phyloP scores from a whole-genome alignment of 129 eudicot species.

The Helianthus tuberosus region DNA sequence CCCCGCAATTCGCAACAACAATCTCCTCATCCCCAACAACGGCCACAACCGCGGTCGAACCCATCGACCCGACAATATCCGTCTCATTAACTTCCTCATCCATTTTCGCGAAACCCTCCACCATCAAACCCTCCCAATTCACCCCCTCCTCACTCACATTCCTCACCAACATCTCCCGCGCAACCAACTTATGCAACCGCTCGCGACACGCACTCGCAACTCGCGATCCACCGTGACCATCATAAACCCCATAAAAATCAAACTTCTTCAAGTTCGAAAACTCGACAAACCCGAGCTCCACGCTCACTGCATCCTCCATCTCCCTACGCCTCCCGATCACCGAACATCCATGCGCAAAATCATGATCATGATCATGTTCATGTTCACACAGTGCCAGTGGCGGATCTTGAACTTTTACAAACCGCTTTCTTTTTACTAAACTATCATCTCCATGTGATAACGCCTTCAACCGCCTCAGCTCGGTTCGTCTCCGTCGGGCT shows the following conservation, averaged over 20 bases:
- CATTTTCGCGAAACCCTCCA: slow-evolving; percentile 50
- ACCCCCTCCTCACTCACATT: not conserved
- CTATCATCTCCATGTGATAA: slow-evolving; percentile 17
- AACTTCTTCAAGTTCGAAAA: slow-evolving; percentile 5
- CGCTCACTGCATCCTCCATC: slow-evolving; percentile 70
- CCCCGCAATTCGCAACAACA: slow-evolving; percentile 80
- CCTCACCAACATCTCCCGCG: slow-evolving; percentile 32
- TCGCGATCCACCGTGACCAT: slow-evolving; percentile 65
- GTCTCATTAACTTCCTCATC: slow-evolving; percentile 45
- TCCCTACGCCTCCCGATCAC: slow-evolving; percentile 57
- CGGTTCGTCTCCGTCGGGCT: slow-evolving; percentile 24
- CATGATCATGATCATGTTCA: not conserved
- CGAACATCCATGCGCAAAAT: slow-evolving; percentile 36
- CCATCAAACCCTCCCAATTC: slow-evolving; percentile 63
- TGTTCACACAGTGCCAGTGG: too few species aligned
- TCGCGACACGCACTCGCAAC: slow-evolving; percentile 32
- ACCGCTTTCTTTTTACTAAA: not conserved
- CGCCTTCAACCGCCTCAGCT: slow-evolving; percentile 29
- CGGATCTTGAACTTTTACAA: not conserved
- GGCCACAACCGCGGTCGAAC: slow-evolving; percentile 75
- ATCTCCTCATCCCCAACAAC: slow-evolving; percentile 57
- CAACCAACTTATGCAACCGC: slow-evolving; percentile 41
- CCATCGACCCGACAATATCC: slow-evolving; percentile 23
- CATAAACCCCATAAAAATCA: slow-evolving; percentile 58
- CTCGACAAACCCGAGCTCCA: slow-evolving; percentile 28